Conservation (phyloP, 192 early-diverging fungal genomes). For the Dissophora ornata region DNA sequence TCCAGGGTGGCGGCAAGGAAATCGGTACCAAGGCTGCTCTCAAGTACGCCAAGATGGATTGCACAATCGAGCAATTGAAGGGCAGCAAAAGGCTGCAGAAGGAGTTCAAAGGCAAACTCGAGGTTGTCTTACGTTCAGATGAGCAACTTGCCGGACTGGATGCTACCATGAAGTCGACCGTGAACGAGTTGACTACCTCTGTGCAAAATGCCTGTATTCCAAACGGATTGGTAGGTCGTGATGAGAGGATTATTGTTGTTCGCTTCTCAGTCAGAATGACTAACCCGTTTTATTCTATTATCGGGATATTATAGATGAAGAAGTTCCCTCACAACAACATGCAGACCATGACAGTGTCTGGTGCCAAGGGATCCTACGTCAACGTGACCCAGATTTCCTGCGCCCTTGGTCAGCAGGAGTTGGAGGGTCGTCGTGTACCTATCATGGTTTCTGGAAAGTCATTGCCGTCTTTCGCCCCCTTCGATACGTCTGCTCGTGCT, state of each 20-base stretch:
- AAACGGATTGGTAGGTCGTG: conserved; percentile 64
- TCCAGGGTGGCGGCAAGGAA: conserved; percentile 69
- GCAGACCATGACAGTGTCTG: conserved; percentile 98
- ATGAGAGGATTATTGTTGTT: no score
- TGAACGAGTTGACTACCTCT: conserved; percentile 84
- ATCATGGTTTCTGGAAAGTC: conserved; percentile 98
- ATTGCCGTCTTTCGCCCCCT: conserved; percentile 92
- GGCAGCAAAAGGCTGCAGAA: conserved; percentile 35
- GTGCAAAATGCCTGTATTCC: conserved; percentile 85
- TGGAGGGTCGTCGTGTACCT: conserved; percentile 98
- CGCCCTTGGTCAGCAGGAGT: conserved; percentile 95
- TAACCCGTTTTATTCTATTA: not conserved
- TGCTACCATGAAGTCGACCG: conserved; percentile 83
- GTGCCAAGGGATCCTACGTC: conserved; percentile 96
- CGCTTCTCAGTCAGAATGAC: not conserved
- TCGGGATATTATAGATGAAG: conserved; percentile 56
- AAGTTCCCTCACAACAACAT: conserved; percentile 97
- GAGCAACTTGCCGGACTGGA: conserved; percentile 91
- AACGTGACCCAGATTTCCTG: conserved; percentile 98
- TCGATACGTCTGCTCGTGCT: conserved; percentile 88
- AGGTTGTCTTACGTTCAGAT: conserved; percentile 87
- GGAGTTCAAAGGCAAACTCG: conserved; percentile 81
- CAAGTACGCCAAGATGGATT: conserved; percentile 78
- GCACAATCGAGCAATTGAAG: conserved; percentile 30
- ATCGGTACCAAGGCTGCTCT: conserved; percentile 79